Conservation (phyloP, 1,139 yeast species). For the Candida buenavistaensis region DNA sequence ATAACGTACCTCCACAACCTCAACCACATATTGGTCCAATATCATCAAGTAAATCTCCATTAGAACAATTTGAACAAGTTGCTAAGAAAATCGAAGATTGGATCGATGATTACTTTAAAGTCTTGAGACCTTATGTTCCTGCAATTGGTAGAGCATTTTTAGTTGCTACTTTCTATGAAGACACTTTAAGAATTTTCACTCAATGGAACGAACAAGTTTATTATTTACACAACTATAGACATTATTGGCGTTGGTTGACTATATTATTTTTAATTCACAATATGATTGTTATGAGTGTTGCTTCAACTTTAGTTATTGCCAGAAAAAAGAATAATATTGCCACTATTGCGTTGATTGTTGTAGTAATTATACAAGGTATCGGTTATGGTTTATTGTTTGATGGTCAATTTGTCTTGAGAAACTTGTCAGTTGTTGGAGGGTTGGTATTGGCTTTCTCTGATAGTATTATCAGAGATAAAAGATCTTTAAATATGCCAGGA, state of each 20-base stretch:
- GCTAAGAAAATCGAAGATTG: constrained; percentile 46
- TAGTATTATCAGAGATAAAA: constrained; percentile 78
- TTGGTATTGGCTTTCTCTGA: constrained; percentile 86
- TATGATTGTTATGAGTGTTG: constrained; percentile 67
- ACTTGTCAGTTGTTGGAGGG: constrained; percentile 91
- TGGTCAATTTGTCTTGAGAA: constrained; percentile 77
- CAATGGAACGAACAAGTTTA: constrained; percentile 94
- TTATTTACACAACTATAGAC: constrained; percentile 79
- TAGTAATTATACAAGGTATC: constrained; percentile 81
- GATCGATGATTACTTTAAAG: constrained; percentile 47
- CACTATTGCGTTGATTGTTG: constrained; percentile 66
- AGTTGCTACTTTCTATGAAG: constrained; percentile 94
- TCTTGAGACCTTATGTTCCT: constrained; percentile 75
- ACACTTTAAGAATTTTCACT: constrained; percentile 75
- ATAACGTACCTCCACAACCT: constrained; percentile 16
- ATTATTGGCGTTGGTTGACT: constrained; percentile 78
- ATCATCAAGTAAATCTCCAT: constrained; percentile 20
- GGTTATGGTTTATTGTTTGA: constrained; percentile 88
- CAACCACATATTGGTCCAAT: constrained; percentile 28
- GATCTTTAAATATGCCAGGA: constrained; percentile 79
- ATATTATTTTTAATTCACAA: constrained; percentile 64
- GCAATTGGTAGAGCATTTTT: constrained; percentile 86
- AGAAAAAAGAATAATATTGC: constrained; percentile 74
- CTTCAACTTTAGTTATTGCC: constrained; percentile 71
- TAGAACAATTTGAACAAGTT: constrained; percentile 48